Base-by-base conservation (phyloP, 352 stramenopile species). In the Hyaloperonospora arabidopsidis region DNA sequence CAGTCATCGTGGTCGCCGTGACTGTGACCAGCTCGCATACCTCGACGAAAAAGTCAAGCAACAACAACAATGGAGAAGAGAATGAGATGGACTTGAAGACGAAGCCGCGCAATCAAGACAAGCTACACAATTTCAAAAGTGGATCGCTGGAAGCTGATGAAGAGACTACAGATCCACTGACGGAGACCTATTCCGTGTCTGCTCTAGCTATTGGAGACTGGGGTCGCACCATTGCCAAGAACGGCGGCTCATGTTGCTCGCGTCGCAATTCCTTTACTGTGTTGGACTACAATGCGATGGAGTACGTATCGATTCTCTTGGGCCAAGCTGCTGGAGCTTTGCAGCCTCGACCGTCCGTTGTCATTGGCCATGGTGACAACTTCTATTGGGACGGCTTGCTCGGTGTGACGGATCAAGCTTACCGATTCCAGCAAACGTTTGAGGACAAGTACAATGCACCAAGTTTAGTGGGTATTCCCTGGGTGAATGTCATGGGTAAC, bases 401-500 rank as follows among this genome's bases (percentile, higher is more conserved):
- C 14, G 72, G 71, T 32, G 44, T 52, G 15, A 79, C 57, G 1
- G 78, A 90, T 52, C 68, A 79, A 52, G 68, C 62, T 0, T 85
- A 86, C 64, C 74, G 78, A 4, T 90, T 93, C 48, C 65, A 84
- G 17, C 65, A 80, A 49, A 89, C 80, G 6, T 93, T 93, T n/a
- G 80, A 93, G 61, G 66, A 72, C 29, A 89, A 88, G 53, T 90
- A 86, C 63, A 63, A 60, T 17, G 63, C 63, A 5, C 17, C 57
- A 0, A 68, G 68, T 15, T 73, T 92, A 34, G n/a, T 54, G 4
- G 72, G 59, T 10, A 84, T 92, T 19, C 81, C 81, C 15, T 92
- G 81, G 84, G 67, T 92, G n/a, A 92, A 86, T 29, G 79, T 92
- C 35, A 73, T 90, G 63, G 84, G 84, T 35, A 94, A 94, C 61